A percentile compares a stretch with the other conserved stretches of the same genome.
Conservation (phyloP, 805 yeast genomes). For the Starmera quercuum region DNA sequence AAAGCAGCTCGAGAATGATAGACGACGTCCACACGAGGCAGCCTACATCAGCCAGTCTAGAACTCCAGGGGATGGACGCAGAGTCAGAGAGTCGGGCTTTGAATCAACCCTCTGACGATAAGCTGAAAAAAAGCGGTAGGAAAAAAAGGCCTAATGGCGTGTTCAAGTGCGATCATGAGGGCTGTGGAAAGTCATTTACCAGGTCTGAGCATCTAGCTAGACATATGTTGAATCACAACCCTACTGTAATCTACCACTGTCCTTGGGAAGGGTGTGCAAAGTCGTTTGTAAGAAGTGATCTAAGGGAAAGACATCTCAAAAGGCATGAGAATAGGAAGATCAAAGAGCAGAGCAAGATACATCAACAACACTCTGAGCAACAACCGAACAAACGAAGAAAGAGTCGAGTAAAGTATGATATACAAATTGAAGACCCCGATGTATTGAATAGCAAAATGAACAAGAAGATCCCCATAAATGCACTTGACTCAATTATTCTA, state of each 20-base stretch:
- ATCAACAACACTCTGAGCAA: constrained; percentile 6
- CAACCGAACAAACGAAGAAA: constrained; percentile 10
- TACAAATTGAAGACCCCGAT: background rate
- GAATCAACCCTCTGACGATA: too few relatives aligned
- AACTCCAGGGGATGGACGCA: too few relatives aligned
- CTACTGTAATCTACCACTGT: constrained; percentile 48
- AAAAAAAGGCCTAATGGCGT: constrained; percentile 22
- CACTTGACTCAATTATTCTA: constrained; percentile 19
- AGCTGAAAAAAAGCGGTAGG: too few relatives aligned
- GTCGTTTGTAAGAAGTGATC: constrained; percentile 57
- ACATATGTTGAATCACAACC: constrained; percentile 56
- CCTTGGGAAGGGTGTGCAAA: constrained; percentile 41
- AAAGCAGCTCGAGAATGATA: too few relatives aligned
- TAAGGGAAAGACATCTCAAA: constrained; percentile 37
- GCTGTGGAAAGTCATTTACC: constrained; percentile 49
- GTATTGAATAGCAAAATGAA: background rate
- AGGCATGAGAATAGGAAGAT: constrained; percentile 29
- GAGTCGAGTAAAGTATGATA: constrained; percentile 1
- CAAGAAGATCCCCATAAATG: constrained; percentile 14
- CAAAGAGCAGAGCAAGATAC: constrained; percentile 19
- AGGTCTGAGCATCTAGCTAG: constrained; percentile 59
- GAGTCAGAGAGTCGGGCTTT: too few relatives aligned
- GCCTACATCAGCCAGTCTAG: too few relatives aligned
- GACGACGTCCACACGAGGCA: too few relatives aligned
- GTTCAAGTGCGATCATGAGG: constrained; percentile 35